Percentiles rank a stretch among this genome's conserved stretches.
These are phyloP conservation scores for Rubroboletus satanas DNA, from an alignment of 768 basidiomycete genomes.

Conservation along the genomic window DNA sequence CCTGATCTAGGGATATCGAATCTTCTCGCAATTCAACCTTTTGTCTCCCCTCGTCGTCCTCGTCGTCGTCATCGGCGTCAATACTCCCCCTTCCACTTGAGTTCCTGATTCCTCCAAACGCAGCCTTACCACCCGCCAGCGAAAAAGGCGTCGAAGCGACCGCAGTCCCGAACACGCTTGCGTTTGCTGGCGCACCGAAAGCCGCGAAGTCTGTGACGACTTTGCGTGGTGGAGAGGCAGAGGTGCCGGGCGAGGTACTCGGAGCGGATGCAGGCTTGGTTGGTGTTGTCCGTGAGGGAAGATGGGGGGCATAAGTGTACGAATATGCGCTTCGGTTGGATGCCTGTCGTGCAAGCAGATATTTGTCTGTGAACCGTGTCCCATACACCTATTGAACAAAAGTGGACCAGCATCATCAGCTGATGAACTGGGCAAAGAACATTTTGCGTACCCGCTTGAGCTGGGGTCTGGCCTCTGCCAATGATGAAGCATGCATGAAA, in stretches of 20 bases:
- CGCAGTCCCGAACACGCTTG: conserved; percentile 81
- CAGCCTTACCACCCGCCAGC: conserved; percentile 73
- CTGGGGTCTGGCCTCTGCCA: conserved; percentile 70
- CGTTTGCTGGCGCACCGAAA: conserved; percentile 70
- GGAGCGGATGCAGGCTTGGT: conserved; percentile 34
- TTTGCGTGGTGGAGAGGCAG: conserved; percentile 74
- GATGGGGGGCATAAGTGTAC: conserved; percentile 51
- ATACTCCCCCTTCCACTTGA: conserved; percentile 34
- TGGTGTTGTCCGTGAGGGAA: conserved; percentile 40
- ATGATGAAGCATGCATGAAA: conserved; percentile 67
- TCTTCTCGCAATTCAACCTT: conserved; percentile 75
- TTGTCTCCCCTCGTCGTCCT: conserved; percentile 59
- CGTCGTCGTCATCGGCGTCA: conserved; percentile 75
- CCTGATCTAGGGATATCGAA: conserved; percentile 91
- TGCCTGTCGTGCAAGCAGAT: conserved; percentile 69
- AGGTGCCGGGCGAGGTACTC: conserved; percentile 20
- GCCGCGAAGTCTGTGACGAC: conserved; percentile 87
- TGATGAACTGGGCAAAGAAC: not conserved
- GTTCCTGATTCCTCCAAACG: conserved; percentile 75
- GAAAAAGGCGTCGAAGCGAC: conserved; percentile 80
- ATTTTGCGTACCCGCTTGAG: conserved; percentile 65
- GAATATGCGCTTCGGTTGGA: conserved; percentile 50
- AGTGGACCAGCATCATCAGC: conserved; percentile 4
- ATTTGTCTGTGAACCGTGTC: conserved; percentile 97
- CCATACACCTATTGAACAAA: conserved; percentile 65